Evolutionary conservation across 2,329 filamentous ascomycete genomes (phyloP).

Genomic region (Amphichorda felina): DNA sequence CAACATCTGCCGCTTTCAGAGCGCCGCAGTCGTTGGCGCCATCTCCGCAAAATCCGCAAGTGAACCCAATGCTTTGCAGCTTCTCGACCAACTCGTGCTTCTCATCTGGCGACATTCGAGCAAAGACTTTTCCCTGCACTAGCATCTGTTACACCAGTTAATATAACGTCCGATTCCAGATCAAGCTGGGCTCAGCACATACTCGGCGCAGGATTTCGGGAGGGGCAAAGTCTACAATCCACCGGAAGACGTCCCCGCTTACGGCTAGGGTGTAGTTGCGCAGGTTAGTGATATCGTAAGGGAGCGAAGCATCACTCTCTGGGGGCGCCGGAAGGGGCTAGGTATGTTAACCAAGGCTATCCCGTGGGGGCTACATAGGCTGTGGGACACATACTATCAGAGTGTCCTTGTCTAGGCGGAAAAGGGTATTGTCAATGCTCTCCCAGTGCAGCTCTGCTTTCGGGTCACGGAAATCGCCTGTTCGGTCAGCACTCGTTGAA

Average conservation of each 20-base stretch:
- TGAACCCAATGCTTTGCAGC: slow-evolving; percentile 91
- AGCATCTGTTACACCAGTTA: slow-evolving; percentile 52
- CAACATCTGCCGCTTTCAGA: slow-evolving; percentile 92
- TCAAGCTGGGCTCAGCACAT: slow-evolving; percentile 11
- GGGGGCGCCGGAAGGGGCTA: slow-evolving; percentile 61
- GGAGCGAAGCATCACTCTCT: slow-evolving; percentile 69
- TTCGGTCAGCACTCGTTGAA: not conserved
- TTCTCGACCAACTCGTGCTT: slow-evolving; percentile 98
- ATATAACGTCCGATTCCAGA: not conserved
- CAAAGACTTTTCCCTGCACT: slow-evolving; percentile 83
- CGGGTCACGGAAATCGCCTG: slow-evolving; percentile 61
- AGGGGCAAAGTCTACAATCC: slow-evolving; percentile 85
- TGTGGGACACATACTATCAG: slow-evolving; percentile 42
- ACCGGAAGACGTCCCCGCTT: slow-evolving; percentile 88
- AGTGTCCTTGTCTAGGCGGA: slow-evolving; percentile 66
- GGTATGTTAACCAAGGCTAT: slow-evolving; percentile 1
- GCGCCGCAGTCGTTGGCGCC: slow-evolving; percentile 97
- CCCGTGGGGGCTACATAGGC: too few species aligned
- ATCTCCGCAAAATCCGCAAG: slow-evolving; percentile 90
- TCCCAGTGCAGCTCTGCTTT: slow-evolving; percentile 76
- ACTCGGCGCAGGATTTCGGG: slow-evolving; percentile 65
- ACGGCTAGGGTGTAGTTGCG: slow-evolving; percentile 83
- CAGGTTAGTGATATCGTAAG: slow-evolving; percentile 71
- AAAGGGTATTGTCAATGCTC: slow-evolving; percentile 78
- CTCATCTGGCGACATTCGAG: slow-evolving; percentile 96